Evolutionary conservation across 768 basidiomycete genomes (phyloP).

Genomic region (Xerocomus brunneocitrinus): DNA sequence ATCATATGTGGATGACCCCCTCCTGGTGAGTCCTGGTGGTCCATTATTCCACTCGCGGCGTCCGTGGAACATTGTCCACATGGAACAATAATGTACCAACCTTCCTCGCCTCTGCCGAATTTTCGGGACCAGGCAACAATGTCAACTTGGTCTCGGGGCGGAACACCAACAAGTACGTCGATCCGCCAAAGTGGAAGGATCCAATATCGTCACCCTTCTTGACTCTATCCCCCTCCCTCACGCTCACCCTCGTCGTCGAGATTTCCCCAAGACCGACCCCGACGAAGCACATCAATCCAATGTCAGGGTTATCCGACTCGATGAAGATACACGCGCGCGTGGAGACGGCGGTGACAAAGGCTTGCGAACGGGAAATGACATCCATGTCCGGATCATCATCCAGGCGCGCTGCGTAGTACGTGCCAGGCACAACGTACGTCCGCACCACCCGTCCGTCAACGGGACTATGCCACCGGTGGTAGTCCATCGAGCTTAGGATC

Average conservation of each 20-base stretch:
- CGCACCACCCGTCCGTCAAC: conserved; percentile 42
- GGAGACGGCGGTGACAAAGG: conserved; percentile 45
- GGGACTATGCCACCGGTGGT: conserved; percentile 64
- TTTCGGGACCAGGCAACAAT: conserved; percentile 10
- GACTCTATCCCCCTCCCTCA: conserved; percentile 41
- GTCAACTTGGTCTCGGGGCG: conserved; percentile 25
- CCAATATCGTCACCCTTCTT: conserved; percentile 55
- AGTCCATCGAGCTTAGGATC: conserved; percentile 50
- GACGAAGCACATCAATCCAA: conserved; percentile 57
- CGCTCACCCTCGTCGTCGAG: conserved; percentile 52
- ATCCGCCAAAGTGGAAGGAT: conserved; percentile 63
- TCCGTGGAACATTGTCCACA: conserved; percentile 4
- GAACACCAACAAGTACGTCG: conserved; percentile 47
- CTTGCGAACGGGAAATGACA: conserved; percentile 18
- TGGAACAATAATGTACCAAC: conserved; percentile 19
- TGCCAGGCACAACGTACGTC: conserved; percentile 44
- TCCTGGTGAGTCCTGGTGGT: background rate
- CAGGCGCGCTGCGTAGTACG: conserved; percentile 43
- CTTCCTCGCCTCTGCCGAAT: conserved; percentile 5
- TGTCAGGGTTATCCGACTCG: conserved; percentile 46
- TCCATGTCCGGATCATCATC: conserved; percentile 26
- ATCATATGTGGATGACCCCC: background rate
- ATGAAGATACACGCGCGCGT: conserved; percentile 58
- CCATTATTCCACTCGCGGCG: background rate
- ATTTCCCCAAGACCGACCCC: conserved; percentile 60